phyloP scores from a whole-genome alignment of 768 basidiomycete genomes.

The Lenzites betulinus region DNA sequence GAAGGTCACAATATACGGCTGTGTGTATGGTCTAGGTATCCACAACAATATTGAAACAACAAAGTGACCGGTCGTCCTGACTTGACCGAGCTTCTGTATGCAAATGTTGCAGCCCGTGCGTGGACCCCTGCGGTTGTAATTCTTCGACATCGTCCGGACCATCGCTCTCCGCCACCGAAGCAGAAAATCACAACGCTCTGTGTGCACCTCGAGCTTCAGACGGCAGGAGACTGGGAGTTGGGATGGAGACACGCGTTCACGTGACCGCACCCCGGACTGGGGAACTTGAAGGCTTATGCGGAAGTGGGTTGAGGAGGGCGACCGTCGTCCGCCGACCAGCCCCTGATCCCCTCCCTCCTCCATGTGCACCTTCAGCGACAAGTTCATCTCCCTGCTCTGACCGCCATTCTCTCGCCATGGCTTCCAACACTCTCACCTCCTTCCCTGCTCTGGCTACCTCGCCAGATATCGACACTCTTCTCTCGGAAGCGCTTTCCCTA shows the following conservation, averaged over 20 bases:
- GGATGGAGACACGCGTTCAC: slow-evolving; percentile 8
- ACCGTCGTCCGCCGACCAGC: slow-evolving; percentile 2
- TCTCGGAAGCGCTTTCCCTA: slow-evolving; percentile 16
- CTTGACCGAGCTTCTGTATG: too few relatives aligned
- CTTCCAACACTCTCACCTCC: slow-evolving; percentile 3
- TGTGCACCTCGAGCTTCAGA: too few relatives aligned
- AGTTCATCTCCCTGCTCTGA: background rate
- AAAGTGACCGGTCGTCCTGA: background rate
- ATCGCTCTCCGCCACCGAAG: background rate
- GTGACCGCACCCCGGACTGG: slow-evolving; percentile 15
- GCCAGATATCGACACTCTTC: background rate
- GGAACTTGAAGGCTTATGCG: slow-evolving; percentile 14
- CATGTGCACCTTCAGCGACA: slow-evolving; percentile 2
- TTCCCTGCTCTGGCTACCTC: background rate
- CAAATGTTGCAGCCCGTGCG: too few relatives aligned
- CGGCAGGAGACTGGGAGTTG: background rate
- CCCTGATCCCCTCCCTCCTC: background rate
- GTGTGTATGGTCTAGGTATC: background rate
- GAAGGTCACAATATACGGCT: background rate
- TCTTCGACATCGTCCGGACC: too few relatives aligned
- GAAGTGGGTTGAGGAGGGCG: background rate
- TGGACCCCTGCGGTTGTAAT: too few relatives aligned
- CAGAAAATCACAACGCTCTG: too few relatives aligned
- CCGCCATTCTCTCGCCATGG: background rate
- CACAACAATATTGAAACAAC: too few relatives aligned